phyloP scores from a whole-genome alignment of 2,329 filamentous ascomycete species.

The Sordariomycetes sp. region DNA sequence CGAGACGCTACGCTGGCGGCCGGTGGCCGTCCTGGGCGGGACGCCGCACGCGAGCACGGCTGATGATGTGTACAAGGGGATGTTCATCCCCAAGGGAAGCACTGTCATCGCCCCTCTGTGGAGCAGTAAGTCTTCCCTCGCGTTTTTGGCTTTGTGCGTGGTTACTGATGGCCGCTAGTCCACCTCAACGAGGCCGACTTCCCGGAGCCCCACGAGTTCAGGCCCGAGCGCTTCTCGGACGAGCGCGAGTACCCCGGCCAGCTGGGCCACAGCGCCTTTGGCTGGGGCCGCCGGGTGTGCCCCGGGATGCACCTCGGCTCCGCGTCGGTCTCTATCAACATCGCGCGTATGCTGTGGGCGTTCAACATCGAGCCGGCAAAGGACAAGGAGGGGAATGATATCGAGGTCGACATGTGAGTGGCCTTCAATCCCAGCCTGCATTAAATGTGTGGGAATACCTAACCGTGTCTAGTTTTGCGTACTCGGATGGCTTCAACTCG shows the following conservation, averaged over 20 bases:
- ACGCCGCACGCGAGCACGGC: slow-evolving; percentile 35
- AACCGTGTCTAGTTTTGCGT: slow-evolving; percentile 22
- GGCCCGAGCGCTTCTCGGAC: slow-evolving; percentile 22
- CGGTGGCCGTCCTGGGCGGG: slow-evolving; percentile 27
- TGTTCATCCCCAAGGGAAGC: slow-evolving; percentile 31
- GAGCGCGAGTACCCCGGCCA: slow-evolving; percentile 22
- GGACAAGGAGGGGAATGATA: slow-evolving; percentile 15
- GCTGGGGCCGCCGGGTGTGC: slow-evolving; percentile 28
- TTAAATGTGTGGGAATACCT: neutral
- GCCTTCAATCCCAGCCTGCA: no score
- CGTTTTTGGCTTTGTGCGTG: neutral
- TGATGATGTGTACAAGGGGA: slow-evolving; percentile 26
- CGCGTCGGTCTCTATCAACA: slow-evolving; percentile 33
- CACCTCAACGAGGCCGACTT: slow-evolving; percentile 29
- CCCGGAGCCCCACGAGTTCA: slow-evolving; percentile 26
- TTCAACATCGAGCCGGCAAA: slow-evolving; percentile 27
- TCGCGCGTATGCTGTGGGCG: slow-evolving; percentile 41
- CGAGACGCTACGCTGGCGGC: slow-evolving; percentile 28
- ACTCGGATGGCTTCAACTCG: slow-evolving; percentile 30
- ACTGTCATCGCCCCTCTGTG: slow-evolving; percentile 29
- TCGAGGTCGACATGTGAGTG: slow-evolving; percentile 27
- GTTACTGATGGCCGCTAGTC: slow-evolving; percentile 12
- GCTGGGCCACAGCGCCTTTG: slow-evolving; percentile 26
- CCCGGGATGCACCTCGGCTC: slow-evolving; percentile 39
- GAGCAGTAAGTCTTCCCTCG: slow-evolving; percentile 22